Evolutionary conservation across 768 basidiomycete genomes (phyloP).

Genomic region (Leucosporidium yakuticum): DNA sequence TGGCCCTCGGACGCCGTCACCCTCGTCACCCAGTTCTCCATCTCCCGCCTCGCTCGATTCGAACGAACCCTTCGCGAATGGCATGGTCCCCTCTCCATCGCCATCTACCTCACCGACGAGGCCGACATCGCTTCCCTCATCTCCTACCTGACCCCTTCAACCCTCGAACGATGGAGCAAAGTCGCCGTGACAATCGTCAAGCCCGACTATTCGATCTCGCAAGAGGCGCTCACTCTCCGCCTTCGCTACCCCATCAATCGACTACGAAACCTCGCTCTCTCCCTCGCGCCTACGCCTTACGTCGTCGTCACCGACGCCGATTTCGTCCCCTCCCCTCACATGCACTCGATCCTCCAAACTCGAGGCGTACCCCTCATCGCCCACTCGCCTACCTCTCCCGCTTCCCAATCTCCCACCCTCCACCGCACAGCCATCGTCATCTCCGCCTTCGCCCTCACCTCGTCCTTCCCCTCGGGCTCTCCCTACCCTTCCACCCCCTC

Average conservation of each 20-base stretch:
- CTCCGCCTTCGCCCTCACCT: slow-evolving; percentile 6
- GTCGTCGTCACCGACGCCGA: slow-evolving; percentile 19
- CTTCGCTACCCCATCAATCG: slow-evolving; percentile 24
- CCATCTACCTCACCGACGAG: slow-evolving; percentile 19
- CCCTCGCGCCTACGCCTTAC: not conserved
- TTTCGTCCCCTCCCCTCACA: slow-evolving; percentile 17
- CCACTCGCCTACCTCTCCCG: not conserved
- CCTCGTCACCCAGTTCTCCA: slow-evolving; percentile 19
- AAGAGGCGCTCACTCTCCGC: slow-evolving; percentile 3
- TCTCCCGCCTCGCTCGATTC: slow-evolving; percentile 16
- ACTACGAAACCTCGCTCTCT: slow-evolving; percentile 18
- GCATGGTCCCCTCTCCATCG: slow-evolving; percentile 11
- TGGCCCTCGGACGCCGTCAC: not conserved
- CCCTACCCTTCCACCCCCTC: not conserved
- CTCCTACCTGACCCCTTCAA: not conserved
- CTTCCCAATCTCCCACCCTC: slow-evolving; percentile 10
- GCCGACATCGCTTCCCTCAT: not conserved
- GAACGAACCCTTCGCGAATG: slow-evolving; percentile 11
- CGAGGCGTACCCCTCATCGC: slow-evolving; percentile 9
- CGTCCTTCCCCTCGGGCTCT: not conserved
- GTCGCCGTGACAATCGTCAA: slow-evolving; percentile 16
- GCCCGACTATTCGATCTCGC: slow-evolving; percentile 8
- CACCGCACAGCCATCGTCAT: slow-evolving; percentile 7
- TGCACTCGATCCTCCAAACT: slow-evolving; percentile 6
- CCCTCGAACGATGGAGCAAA: not conserved